Evolutionary conservation across 495 filamentous ascomycete species (phyloP).

Genomic region (Aspergillus homomorphus): DNA sequence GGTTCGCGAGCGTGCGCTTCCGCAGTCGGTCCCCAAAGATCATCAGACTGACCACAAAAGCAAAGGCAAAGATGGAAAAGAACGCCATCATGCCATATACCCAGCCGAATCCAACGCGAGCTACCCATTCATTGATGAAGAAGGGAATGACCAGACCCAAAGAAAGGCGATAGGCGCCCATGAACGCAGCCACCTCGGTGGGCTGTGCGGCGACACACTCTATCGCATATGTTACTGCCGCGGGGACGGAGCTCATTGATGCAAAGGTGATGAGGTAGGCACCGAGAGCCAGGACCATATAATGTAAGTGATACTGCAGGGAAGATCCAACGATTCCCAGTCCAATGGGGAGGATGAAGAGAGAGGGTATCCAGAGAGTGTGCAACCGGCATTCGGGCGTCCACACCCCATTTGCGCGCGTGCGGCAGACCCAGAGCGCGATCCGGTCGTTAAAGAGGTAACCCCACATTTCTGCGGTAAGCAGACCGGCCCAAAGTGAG

Average conservation of each 20-base stretch:
- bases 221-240: slow-evolving; percentile 48
- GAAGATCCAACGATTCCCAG: slow-evolving; percentile 48
- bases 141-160: slow-evolving; percentile 47
- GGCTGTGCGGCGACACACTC: slow-evolving; percentile 45
- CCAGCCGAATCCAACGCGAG: slow-evolving; percentile 46
- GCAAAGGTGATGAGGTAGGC: slow-evolving; percentile 44
- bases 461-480: slow-evolving; percentile 41
- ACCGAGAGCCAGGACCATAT: slow-evolving; percentile 45
- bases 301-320: slow-evolving; percentile 48
- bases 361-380: slow-evolving; percentile 42
- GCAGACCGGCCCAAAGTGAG: slow-evolving; percentile 46
- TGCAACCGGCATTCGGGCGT: slow-evolving; percentile 52
- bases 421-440: slow-evolving; percentile 35
- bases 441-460: slow-evolving; percentile 45
- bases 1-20: neutral
- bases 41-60: slow-evolving; percentile 34
- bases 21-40: slow-evolving; percentile 1
- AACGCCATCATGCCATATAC: slow-evolving; percentile 53
- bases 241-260: slow-evolving; percentile 38
- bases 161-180: slow-evolving; percentile 41
- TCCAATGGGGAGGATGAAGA: slow-evolving; percentile 46
- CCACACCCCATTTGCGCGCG: slow-evolving; percentile 42
- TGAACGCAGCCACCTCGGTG: slow-evolving; percentile 39
- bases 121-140: slow-evolving; percentile 47
- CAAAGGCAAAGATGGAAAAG: slow-evolving; percentile 33